Conservation (phyloP, 2,329 filamentous ascomycete species). For the Arthrobotrys sphaeroides region DNA sequence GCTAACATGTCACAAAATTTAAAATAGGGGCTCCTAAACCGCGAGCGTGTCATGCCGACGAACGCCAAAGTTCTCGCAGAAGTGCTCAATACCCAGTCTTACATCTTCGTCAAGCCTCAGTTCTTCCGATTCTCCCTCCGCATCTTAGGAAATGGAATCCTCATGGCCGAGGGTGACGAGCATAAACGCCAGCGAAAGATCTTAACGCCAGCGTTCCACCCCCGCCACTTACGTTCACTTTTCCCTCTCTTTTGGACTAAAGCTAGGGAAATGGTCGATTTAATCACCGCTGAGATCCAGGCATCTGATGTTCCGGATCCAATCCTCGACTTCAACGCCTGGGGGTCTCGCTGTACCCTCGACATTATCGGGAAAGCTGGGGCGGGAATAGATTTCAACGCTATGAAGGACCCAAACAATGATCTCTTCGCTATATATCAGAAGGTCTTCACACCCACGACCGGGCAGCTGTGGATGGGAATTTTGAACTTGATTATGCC, state of each 20-base stretch:
- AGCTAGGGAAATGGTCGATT: conserved; percentile 72
- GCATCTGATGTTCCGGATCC: conserved; percentile 61
- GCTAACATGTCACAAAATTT: background rate
- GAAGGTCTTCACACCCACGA: conserved; percentile 67
- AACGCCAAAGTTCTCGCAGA: conserved; percentile 74
- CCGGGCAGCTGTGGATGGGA: conserved; percentile 58
- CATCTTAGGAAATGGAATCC: conserved; percentile 75
- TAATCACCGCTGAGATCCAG: conserved; percentile 67
- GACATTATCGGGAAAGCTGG: conserved; percentile 80
- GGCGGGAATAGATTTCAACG: conserved; percentile 75
- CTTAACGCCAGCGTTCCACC: conserved; percentile 84
- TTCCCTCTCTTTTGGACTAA: conserved; percentile 88
- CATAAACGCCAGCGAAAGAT: conserved; percentile 82
- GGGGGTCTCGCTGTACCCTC: conserved; percentile 74
- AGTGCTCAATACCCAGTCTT: conserved; percentile 73
- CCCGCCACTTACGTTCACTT: conserved; percentile 79
- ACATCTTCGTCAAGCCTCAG: conserved; percentile 74
- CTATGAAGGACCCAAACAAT: conserved; percentile 67
- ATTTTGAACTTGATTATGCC: conserved; percentile 73
- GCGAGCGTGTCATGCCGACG: conserved; percentile 71
- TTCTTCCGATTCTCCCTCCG: conserved; percentile 68
- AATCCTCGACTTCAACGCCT: conserved; percentile 69
- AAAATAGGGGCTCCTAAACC: conserved; percentile 69
- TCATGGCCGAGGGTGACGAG: conserved; percentile 84
- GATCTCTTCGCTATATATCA: conserved; percentile 70